A percentile compares a stretch with the other conserved stretches of the same genome.
phyloP scores from a whole-genome alignment of 805 yeast genomes.

The Saitoella complicata region DNA sequence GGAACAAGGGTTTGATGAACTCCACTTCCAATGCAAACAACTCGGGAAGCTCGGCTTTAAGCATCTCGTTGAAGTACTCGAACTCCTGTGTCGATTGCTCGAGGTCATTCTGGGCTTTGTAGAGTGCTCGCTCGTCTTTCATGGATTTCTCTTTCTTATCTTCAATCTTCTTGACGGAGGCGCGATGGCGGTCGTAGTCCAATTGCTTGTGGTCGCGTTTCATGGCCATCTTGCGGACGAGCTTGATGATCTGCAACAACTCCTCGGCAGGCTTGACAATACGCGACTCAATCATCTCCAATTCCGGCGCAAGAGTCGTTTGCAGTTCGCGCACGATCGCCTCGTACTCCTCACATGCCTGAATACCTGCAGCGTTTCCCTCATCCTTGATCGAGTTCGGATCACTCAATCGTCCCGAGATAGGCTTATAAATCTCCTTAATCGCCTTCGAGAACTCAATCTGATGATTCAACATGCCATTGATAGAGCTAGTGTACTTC shows the following conservation, averaged over 20 bases:
- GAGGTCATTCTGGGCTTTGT: constrained; percentile 75
- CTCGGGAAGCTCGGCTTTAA: constrained; percentile 77
- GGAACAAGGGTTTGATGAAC: constrained; percentile 84
- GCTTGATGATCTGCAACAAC: constrained; percentile 59
- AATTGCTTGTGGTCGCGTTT: constrained; percentile 92
- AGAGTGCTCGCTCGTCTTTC: constrained; percentile 83
- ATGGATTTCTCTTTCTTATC: constrained; percentile 67
- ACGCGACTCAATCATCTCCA: constrained; percentile 78
- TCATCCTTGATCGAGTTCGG: constrained; percentile 76
- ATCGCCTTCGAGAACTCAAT: constrained; percentile 90
- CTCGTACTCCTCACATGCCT: constrained; percentile 83
- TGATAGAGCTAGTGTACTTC: constrained; percentile 79
- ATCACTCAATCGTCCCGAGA: constrained; percentile 79
- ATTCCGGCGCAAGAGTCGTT: constrained; percentile 74
- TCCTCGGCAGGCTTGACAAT: constrained; percentile 88
- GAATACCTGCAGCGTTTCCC: constrained; percentile 92
- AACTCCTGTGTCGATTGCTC: constrained; percentile 88
- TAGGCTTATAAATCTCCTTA: constrained; percentile 92
- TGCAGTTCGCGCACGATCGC: constrained; percentile 77
- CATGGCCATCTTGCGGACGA: constrained; percentile 82
- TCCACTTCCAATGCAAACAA: constrained; percentile 79
- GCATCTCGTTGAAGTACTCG: constrained; percentile 88
- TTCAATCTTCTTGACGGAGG: constrained; percentile 54
- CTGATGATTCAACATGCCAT: constrained; percentile 85
- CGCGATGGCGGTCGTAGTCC: constrained; percentile 75